A percentile compares a stretch with the other conserved stretches of the same genome.
phyloP scores from a whole-genome alignment of 192 early-diverging fungal genomes.

The Coemansia sp. region DNA sequence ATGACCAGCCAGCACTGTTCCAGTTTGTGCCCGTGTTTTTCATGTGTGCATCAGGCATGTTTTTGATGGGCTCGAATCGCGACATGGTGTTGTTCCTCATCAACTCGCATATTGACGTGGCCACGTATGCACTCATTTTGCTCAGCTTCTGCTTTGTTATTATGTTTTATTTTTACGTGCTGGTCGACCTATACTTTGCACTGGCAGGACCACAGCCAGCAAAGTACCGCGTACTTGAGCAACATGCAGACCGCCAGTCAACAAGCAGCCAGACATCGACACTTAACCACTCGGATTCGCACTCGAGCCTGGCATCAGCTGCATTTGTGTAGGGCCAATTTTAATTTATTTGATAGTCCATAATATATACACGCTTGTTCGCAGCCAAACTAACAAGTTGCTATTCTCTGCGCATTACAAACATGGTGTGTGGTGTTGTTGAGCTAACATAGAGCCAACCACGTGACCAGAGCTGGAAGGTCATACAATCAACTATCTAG shows the following conservation, averaged over 20 bases:
- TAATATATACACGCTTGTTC: background rate
- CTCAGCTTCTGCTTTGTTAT: conserved; percentile 59
- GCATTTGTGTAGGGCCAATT: background rate
- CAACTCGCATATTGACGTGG: conserved; percentile 48
- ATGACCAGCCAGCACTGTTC: conserved; percentile 24
- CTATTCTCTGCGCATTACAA: background rate
- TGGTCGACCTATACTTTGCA: conserved; percentile 50
- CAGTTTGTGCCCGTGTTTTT: conserved; percentile 46
- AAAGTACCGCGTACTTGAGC: conserved; percentile 19
- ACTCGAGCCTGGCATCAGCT: background rate
- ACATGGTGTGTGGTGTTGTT: no score
- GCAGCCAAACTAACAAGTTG: background rate
- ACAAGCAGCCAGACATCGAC: background rate
- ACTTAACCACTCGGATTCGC: background rate
- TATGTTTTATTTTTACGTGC: conserved; percentile 50
- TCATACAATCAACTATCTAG: background rate
- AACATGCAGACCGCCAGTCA: background rate
- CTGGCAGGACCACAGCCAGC: conserved; percentile 14
- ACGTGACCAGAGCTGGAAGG: background rate
- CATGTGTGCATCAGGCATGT: conserved; percentile 59
- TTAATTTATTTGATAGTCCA: background rate
- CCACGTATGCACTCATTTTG: conserved; percentile 57
- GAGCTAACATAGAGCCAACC: no score
- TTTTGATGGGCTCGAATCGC: conserved; percentile 66
- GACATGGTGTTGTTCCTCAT: conserved; percentile 57